A percentile compares a stretch with the other conserved stretches of the same genome.
phyloP scores from a whole-genome alignment of 2,329 filamentous ascomycete species.

The Hypoxylon sp. region DNA sequence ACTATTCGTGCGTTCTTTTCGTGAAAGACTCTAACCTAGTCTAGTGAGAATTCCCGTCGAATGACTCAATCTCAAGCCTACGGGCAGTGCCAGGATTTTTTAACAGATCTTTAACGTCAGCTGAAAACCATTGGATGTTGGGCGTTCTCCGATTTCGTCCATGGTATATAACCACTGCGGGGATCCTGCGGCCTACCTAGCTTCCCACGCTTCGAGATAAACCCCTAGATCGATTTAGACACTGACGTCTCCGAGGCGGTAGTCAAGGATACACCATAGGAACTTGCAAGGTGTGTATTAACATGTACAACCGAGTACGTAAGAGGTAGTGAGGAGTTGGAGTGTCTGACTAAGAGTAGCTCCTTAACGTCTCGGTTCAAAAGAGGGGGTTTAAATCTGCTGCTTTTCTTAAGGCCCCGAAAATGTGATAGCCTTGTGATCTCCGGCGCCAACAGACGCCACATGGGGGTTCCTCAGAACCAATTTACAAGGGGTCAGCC shows the following conservation, averaged over 20 bases:
- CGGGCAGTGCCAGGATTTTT: neutral
- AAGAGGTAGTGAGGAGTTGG: too few relatives aligned
- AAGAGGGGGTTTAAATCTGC: too few relatives aligned
- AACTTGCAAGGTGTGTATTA: neutral
- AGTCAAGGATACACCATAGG: neutral
- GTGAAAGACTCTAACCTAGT: neutral
- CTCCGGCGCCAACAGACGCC: neutral
- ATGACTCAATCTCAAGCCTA: neutral
- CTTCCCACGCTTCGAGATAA: neutral
- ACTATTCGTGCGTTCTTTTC: neutral
- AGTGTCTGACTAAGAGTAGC: too few relatives aligned
- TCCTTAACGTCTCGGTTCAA: too few relatives aligned
- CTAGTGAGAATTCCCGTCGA: neutral
- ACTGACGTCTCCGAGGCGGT: neutral
- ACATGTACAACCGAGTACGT: neutral
- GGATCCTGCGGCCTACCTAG: neutral
- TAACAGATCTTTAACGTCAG: neutral
- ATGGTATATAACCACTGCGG: neutral
- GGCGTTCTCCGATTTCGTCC: neutral
- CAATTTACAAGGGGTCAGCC: neutral
- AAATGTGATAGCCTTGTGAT: neutral
- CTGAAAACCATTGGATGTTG: neutral
- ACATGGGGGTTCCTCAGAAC: neutral
- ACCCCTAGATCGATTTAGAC: neutral
- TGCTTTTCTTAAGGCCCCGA: too few relatives aligned